phyloP scores from a whole-genome alignment of 768 basidiomycete genomes.

The Suillus bovinus region DNA sequence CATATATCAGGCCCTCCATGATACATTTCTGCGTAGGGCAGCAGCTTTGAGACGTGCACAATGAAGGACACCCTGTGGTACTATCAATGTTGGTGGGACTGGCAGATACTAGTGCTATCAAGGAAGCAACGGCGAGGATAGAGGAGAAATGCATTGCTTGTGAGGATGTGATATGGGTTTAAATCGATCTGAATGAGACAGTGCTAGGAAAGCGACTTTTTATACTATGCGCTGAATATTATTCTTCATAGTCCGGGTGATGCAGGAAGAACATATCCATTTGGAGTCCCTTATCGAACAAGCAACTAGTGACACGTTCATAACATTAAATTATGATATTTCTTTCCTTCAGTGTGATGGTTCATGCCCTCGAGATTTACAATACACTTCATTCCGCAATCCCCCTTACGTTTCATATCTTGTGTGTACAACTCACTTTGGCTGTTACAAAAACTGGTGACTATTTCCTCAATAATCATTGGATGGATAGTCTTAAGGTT shows the following conservation, averaged over 20 bases:
- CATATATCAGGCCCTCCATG: not conserved
- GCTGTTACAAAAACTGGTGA: too few relatives aligned
- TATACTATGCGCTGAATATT: not conserved
- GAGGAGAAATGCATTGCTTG: not conserved
- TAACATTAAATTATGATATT: not conserved
- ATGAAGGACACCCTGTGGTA: not conserved
- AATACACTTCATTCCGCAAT: too few relatives aligned
- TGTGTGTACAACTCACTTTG: too few relatives aligned
- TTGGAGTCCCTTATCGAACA: not conserved
- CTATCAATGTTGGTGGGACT: not conserved
- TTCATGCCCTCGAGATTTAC: too few relatives aligned
- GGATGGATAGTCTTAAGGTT: too few relatives aligned
- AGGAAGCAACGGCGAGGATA: not conserved
- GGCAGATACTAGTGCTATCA: not conserved
- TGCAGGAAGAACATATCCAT: not conserved
- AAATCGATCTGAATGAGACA: not conserved
- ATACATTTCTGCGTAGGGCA: not conserved
- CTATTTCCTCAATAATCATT: too few relatives aligned
- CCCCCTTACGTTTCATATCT: too few relatives aligned
- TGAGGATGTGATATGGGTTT: not conserved
- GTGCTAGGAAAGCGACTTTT: not conserved
- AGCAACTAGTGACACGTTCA: not conserved
- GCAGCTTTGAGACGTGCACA: not conserved
- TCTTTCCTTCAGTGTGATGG: too few relatives aligned
- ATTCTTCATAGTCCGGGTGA: not conserved